phyloP scores from a whole-genome alignment of 2,329 filamentous ascomycete genomes.

The Penicillium sp. region DNA sequence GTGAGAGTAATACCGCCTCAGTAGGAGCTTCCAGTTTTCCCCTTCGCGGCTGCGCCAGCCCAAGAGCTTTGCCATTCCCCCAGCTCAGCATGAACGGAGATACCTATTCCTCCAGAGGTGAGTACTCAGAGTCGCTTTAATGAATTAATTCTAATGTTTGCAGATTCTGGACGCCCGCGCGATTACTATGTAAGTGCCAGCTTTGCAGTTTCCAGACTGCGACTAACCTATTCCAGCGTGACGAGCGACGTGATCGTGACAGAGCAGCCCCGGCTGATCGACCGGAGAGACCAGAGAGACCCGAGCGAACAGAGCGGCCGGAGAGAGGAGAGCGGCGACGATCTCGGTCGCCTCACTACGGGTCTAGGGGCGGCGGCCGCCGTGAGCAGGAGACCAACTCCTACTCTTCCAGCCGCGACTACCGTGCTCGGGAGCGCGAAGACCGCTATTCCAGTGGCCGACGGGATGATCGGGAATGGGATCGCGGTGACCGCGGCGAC shows the following conservation, averaged over 20 bases:
- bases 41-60: conserved; percentile 17
- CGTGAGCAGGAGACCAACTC: conserved; percentile 76
- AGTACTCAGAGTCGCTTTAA: conserved; percentile 21
- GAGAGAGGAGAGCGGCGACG: conserved; percentile 66
- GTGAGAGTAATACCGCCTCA: conserved; percentile 22
- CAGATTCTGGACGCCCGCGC: conserved; percentile 53
- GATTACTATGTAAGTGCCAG: conserved; percentile 52
- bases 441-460: conserved; percentile 79
- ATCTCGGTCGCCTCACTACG: conserved; percentile 80
- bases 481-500: conserved; percentile 19
- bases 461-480: conserved; percentile 72
- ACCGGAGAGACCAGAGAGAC: conserved; percentile 43
- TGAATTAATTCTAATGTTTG: conserved; percentile 27
- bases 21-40: conserved; percentile 34
- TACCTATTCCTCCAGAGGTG: conserved; percentile 76
- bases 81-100: conserved; percentile 74
- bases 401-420: conserved; percentile 89
- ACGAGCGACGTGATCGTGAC: conserved; percentile 47
- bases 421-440: conserved; percentile 89
- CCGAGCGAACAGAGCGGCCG: conserved; percentile 41
- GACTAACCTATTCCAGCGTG: conserved; percentile 39
- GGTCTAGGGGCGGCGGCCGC: conserved; percentile 59
- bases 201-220: conserved; percentile 8
- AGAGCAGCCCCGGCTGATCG: conserved; percentile 38
- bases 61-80: conserved; percentile 17